phyloP scores from a whole-genome alignment of 1,139 yeast genomes.

The Suhomyces maxii region DNA sequence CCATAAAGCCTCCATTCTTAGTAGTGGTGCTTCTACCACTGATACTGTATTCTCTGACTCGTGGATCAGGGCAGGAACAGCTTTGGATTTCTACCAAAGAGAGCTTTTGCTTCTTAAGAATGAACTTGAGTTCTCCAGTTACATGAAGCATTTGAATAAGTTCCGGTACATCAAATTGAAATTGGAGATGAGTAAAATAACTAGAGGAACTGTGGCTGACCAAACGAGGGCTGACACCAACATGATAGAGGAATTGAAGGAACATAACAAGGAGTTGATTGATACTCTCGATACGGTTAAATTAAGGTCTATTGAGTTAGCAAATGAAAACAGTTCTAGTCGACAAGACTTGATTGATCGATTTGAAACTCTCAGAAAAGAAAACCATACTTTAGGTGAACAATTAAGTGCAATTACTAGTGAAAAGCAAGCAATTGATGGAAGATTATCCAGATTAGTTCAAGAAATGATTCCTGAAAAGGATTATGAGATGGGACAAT shows the following conservation, averaged over 20 bases:
- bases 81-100: constrained; percentile 51
- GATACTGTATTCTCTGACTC: neutral
- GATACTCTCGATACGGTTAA: neutral
- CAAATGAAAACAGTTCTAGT: neutral
- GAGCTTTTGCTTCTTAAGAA: constrained; percentile 59
- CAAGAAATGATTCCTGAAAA: constrained; percentile 20
- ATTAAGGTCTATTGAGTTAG: neutral
- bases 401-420: neutral
- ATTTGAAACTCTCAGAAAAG: constrained; percentile 16
- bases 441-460: neutral
- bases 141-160: constrained; percentile 53
- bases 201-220: constrained; percentile 17
- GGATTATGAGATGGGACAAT: constrained; percentile 25
- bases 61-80: constrained; percentile 19
- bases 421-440: neutral
- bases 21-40: constrained; percentile 4
- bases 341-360: constrained; percentile 6
- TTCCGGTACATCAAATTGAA: constrained; percentile 43
- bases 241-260: constrained; percentile 9
- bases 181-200: constrained; percentile 26
- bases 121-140: constrained; percentile 63
- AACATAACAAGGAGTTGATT: neutral
- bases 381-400: constrained; percentile 12
- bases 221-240: constrained; percentile 6
- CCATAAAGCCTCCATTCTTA: constrained; percentile 15